phyloP scores from a whole-genome alignment of 257 asterid genomes.

The Plantago ovata region DNA sequence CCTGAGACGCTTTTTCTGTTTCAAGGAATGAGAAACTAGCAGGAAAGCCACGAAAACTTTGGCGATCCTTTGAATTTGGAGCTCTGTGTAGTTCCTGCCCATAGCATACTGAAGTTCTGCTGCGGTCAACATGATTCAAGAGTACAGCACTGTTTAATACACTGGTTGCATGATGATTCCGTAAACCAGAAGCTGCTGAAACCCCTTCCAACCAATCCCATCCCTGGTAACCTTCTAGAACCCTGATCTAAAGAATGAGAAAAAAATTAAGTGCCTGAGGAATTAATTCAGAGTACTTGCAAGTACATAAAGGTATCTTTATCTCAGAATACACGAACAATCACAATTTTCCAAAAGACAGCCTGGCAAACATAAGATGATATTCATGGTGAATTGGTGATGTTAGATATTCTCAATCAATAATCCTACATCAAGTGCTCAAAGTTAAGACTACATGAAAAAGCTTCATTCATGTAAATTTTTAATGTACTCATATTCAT shows the following conservation, averaged over 20 bases:
- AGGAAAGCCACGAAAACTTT: slow-evolving; percentile 21
- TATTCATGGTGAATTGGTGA: too few relatives aligned
- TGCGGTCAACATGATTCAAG: slow-evolving; percentile 24
- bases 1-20: slow-evolving; percentile 25
- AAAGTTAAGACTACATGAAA: too few relatives aligned
- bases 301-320: slow-evolving; percentile 10
- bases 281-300: slow-evolving; percentile 28
- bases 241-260: slow-evolving; percentile 42
- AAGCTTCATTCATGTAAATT: too few relatives aligned
- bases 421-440: too few relatives aligned
- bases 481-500: too few relatives aligned
- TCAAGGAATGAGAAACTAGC: slow-evolving; percentile 20
- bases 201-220: slow-evolving; percentile 68
- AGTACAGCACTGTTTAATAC: slow-evolving; percentile 24
- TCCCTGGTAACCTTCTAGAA: slow-evolving; percentile 46
- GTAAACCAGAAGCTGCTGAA: slow-evolving; percentile 30
- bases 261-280: slow-evolving; percentile 23
- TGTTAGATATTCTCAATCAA: too few relatives aligned
- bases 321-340: slow-evolving; percentile 12
- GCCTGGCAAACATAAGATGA: too few relatives aligned
- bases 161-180: slow-evolving; percentile 22
- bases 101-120: slow-evolving; percentile 30
- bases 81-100: slow-evolving; percentile 19
- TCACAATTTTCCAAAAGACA: neutral
- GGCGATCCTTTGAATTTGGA: slow-evolving; percentile 27